phyloP scores from a whole-genome alignment of 2,329 filamentous ascomycete genomes.

The Aspergillus ibericus region DNA sequence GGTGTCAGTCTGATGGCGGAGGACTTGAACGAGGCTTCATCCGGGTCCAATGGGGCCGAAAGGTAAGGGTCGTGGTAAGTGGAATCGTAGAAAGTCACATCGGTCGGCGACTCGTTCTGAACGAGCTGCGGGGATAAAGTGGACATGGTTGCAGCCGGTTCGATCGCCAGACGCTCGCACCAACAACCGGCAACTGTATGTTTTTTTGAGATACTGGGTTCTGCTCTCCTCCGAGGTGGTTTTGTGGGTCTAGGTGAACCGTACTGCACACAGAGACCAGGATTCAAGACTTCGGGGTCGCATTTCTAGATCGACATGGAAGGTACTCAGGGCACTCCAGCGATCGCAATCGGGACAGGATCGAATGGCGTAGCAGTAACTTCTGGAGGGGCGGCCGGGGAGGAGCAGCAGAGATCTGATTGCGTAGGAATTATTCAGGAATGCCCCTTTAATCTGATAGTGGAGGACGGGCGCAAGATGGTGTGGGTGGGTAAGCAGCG shows the following conservation, averaged over 20 bases:
- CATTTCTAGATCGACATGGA: constrained; percentile 3
- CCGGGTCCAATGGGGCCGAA: constrained; percentile 37
- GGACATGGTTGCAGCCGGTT: constrained; percentile 18
- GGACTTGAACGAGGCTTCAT: constrained; percentile 39
- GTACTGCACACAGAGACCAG: not conserved
- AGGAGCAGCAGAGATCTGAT: not conserved
- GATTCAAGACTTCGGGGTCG: not conserved
- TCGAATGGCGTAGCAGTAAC: not conserved
- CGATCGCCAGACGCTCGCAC: not conserved
- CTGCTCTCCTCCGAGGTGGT: not conserved
- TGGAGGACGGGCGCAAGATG: not conserved
- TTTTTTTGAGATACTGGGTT: not conserved
- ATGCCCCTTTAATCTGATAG: not conserved
- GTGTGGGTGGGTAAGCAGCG: not conserved
- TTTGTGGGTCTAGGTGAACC: not conserved
- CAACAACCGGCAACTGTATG: not conserved
- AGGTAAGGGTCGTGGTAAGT: constrained; percentile 41
- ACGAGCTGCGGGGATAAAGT: constrained; percentile 24
- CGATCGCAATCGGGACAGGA: not conserved
- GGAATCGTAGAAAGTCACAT: constrained; percentile 32
- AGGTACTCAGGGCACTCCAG: not conserved
- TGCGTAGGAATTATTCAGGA: not conserved
- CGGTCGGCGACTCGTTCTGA: constrained; percentile 24
- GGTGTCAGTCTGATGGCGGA: constrained; percentile 35
- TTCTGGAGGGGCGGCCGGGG: not conserved